Base-by-base conservation (phyloP, 1,284 basidiomycete species). In the Heterobasidion irregulare region DNA sequence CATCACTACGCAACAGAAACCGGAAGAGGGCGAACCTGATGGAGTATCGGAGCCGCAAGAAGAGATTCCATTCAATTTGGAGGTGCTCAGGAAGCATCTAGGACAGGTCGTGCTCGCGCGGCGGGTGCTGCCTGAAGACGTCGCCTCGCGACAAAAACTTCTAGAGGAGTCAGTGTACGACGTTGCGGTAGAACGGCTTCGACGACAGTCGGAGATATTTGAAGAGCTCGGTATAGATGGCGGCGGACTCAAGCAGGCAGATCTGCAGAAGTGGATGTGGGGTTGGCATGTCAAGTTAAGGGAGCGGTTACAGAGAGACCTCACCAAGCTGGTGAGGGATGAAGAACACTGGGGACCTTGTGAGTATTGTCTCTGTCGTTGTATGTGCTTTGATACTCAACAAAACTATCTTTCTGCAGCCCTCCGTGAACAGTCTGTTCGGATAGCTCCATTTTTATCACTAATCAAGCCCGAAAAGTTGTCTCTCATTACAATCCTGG, bases 401-500 rank as follows among this genome's bases (percentile, higher is more conserved):
- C 26, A 5, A 26, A 4, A 6, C 26, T 26, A 26, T 26, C 26
- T 5, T 26, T 6, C 26, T 41, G 38, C n/a, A 41, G 38, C 38
- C 10, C 10, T 7, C 8, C 38, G 38, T 7, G 38, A 41, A n/a
- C 38, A 41, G 38, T 12, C 12, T 4, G 38, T 12, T 10, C 64
- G 62, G 53, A 64, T 82, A 34, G 72, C 69, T 9, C 80, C 89
- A 1, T 96, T 94, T 72, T 73, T 98, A 8, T 73, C 78, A 1
- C 79, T 95, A 0, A 75, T 99, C 18, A 80, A 84, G 12, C 76
- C 88, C 0, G 83, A 91, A 52, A 89, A 89, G 58, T 78, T 98
- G 8, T 93, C 94, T 0, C 76, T 98, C 19, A 86, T 98, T 65
- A 90, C 90, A 3, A 92, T 98, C 59, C 78, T 96, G 38, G 94